A percentile compares a stretch with the other conserved stretches of the same genome.
Conservation (phyloP, 441 rosid genomes). For the Euphorbia corollata region DNA sequence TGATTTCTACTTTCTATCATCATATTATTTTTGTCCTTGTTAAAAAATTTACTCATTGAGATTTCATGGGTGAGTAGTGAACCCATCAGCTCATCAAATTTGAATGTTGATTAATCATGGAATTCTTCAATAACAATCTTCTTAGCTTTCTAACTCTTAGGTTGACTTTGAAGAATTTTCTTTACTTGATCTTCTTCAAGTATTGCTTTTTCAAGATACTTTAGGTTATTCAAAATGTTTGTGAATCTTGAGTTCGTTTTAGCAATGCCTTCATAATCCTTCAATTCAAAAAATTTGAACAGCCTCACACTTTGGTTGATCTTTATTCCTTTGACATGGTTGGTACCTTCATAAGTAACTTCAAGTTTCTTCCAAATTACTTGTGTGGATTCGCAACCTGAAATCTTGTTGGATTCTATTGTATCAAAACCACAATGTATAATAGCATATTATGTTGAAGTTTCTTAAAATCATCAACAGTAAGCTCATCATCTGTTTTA, state of each 20-base stretch:
- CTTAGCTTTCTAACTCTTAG: neutral
- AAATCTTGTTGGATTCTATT: neutral
- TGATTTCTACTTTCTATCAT: neutral
- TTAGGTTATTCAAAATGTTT: neutral
- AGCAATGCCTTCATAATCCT: neutral
- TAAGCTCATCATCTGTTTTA: neutral
- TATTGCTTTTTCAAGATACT: neutral
- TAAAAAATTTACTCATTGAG: neutral
- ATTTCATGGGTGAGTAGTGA: neutral
- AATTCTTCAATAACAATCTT: neutral
- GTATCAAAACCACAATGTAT: neutral
- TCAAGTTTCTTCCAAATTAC: neutral
- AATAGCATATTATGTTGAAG: neutral
- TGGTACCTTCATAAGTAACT: neutral
- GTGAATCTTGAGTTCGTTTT: neutral
- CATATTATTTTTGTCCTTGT: no score
- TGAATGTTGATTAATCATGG: no score
- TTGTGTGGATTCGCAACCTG: neutral
- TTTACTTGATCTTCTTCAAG: neutral
- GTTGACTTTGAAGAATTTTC: neutral
- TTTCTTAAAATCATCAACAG: neutral
- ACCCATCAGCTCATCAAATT: neutral
- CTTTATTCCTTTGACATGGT: no score
- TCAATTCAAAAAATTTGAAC: neutral
- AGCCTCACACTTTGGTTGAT: neutral